A percentile compares a stretch with the other conserved stretches of the same genome.
Conservation (phyloP, 2,329 filamentous ascomycete species). For the Xylaria sp. region DNA sequence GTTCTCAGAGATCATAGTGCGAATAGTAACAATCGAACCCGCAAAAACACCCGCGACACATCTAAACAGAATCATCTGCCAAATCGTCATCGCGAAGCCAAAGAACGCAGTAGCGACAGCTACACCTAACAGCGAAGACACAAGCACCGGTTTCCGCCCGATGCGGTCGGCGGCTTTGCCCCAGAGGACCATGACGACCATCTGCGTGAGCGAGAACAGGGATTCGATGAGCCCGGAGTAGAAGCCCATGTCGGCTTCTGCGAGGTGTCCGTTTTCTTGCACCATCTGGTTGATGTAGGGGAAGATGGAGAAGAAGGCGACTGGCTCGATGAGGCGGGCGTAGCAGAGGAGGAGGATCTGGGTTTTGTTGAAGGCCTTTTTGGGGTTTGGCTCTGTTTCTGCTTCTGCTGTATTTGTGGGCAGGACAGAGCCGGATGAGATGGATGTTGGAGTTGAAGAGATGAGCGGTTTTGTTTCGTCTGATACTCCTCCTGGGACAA, state of each 20-base stretch:
- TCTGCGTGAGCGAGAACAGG: conserved; percentile 79
- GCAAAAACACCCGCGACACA: conserved; percentile 79
- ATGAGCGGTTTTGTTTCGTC: conserved; percentile 17
- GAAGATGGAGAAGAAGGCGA: conserved; percentile 87
- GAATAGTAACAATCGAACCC: conserved; percentile 77
- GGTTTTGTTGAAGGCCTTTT: conserved; percentile 64
- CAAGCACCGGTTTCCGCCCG: conserved; percentile 78
- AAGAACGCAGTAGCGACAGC: conserved; percentile 71
- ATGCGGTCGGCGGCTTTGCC: conserved; percentile 73
- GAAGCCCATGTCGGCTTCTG: conserved; percentile 77
- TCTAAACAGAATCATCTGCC: conserved; percentile 79
- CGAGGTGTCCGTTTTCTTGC: conserved; percentile 69
- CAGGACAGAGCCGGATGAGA: conserved; percentile 7
- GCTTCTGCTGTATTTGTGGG: neutral
- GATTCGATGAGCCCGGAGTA: conserved; percentile 81
- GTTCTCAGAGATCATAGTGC: conserved; percentile 81
- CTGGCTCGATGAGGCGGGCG: conserved; percentile 76
- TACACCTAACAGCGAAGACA: conserved; percentile 74
- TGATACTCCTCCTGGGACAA: conserved; percentile 13
- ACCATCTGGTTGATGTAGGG: conserved; percentile 85
- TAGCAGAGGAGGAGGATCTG: conserved; percentile 81
- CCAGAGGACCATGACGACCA: conserved; percentile 81
- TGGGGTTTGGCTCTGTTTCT: no score
- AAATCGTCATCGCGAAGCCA: conserved; percentile 72
- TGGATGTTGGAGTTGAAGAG: conserved; percentile 2